phyloP scores from a whole-genome alignment of 2,329 filamentous ascomycete genomes.

The Aplosporella prunicola region DNA sequence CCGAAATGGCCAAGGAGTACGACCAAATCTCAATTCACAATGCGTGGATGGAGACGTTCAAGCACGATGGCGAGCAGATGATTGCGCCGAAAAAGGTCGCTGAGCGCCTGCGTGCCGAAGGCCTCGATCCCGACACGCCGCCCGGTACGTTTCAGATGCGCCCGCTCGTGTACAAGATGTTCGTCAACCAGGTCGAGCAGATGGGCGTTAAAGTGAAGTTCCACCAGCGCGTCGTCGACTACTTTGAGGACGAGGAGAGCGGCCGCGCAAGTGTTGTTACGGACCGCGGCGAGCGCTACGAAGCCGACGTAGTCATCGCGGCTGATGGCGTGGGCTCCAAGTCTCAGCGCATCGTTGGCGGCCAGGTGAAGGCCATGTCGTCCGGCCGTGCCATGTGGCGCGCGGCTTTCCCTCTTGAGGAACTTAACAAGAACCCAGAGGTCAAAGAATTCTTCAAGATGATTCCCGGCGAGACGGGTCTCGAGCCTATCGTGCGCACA shows the following conservation, averaged over 20 bases:
- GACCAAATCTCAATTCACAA: constrained; percentile 44
- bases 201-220: constrained; percentile 36
- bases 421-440: constrained; percentile 36
- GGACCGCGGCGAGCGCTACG: constrained; percentile 32
- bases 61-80: constrained; percentile 43
- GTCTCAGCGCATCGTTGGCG: constrained; percentile 36
- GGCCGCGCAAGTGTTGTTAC: constrained; percentile 27
- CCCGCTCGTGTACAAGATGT: constrained; percentile 47
- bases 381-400: constrained; percentile 33
- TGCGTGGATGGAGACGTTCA: constrained; percentile 47
- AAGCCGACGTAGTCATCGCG: constrained; percentile 33
- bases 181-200: constrained; percentile 40
- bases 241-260: constrained; percentile 33
- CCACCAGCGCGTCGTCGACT: constrained; percentile 33
- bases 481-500: constrained; percentile 37
- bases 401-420: constrained; percentile 32
- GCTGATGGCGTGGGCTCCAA: constrained; percentile 37
- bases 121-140: constrained; percentile 39
- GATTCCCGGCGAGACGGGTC: constrained; percentile 24
- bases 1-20: constrained; percentile 43
- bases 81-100: constrained; percentile 41
- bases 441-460: constrained; percentile 40
- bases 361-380: constrained; percentile 33
- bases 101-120: constrained; percentile 39
- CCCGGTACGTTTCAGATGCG: constrained; percentile 49